Evolutionary conservation across 305 asterid species (phyloP).

Genomic region (Rubia tinctorum): DNA sequence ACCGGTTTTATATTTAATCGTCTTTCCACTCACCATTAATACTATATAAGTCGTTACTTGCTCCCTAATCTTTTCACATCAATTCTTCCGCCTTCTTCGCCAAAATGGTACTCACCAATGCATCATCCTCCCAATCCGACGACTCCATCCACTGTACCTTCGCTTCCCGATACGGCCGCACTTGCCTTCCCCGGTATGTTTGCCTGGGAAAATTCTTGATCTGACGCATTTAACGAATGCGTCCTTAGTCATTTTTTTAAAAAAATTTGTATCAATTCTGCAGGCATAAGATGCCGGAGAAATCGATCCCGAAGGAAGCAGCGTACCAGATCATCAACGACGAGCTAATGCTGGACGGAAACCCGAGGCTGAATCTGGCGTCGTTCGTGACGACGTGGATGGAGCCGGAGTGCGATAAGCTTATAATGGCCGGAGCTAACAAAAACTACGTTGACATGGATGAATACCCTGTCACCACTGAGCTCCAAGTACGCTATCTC

Average conservation of each 20-base stretch:
- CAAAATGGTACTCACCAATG: constrained; percentile 60
- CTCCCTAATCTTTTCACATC: background rate
- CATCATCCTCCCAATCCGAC: constrained; percentile 46
- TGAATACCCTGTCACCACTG: constrained; percentile 81
- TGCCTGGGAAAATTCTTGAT: too few species aligned
- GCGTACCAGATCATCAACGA: constrained; percentile 83
- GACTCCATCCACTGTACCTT: constrained; percentile 63
- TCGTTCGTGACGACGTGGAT: constrained; percentile 90
- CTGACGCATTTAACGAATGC: too few species aligned
- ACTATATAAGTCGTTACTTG: background rate
- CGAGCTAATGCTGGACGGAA: constrained; percentile 80
- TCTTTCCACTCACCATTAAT: background rate
- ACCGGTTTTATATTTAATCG: background rate
- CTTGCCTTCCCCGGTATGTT: constrained; percentile 63
- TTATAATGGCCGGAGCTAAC: constrained; percentile 63
- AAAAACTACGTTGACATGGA: constrained; percentile 83
- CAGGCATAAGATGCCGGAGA: constrained; percentile 68
- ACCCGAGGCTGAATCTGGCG: constrained; percentile 78
- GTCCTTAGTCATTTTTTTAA: too few species aligned
- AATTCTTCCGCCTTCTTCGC: background rate
- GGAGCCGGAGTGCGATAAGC: constrained; percentile 91
- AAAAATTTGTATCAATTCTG: too few species aligned
- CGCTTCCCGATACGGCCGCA: constrained; percentile 66
- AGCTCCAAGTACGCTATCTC: constrained; percentile 47
- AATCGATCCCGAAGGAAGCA: constrained; percentile 83